These are phyloP conservation scores for Suillus decipiens DNA, from an alignment of 768 basidiomycete genomes.

Conservation along the genomic window DNA sequence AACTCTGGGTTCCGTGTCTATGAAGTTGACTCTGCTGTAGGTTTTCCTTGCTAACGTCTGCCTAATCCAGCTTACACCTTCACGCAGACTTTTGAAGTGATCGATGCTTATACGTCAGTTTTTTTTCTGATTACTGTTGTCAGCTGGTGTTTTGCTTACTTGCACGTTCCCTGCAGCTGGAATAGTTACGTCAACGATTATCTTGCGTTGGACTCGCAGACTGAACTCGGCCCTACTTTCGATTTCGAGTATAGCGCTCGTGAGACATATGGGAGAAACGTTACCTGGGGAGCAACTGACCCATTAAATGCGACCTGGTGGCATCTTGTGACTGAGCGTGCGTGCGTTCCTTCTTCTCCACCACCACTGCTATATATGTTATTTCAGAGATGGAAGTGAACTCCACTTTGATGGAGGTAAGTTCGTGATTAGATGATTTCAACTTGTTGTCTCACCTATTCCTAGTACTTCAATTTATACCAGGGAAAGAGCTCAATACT, in stretches of 20 bases:
- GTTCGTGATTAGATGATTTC: conserved; percentile 19
- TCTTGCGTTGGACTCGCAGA: conserved; percentile 58
- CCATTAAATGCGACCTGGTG: conserved; percentile 84
- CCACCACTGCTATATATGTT: conserved; percentile 5
- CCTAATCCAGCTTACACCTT: neutral
- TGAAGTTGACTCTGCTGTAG: conserved; percentile 54
- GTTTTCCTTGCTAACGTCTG: conserved; percentile 22
- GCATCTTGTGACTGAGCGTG: conserved; percentile 77
- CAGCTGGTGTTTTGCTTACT: conserved; percentile 2
- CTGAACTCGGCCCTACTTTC: conserved; percentile 59
- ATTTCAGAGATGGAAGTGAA: conserved; percentile 58
- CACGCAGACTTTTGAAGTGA: conserved; percentile 70
- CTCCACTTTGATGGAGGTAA: conserved; percentile 57
- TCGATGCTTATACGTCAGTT: conserved; percentile 76
- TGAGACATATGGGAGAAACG: conserved; percentile 57
- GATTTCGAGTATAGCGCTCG: conserved; percentile 69
- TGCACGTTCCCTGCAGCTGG: conserved; percentile 47
- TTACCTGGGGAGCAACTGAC: conserved; percentile 60
- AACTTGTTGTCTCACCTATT: conserved; percentile 9
- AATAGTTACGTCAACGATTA: conserved; percentile 61
- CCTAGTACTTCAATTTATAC: conserved; percentile 62
- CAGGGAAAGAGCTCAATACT: conserved; percentile 71
- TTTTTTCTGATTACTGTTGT: neutral
- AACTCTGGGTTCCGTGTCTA: conserved; percentile 69
- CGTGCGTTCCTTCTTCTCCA: conserved; percentile 19